These are phyloP conservation scores for Astraeus odoratus DNA, from an alignment of 768 basidiomycete genomes.

Conservation along the genomic window DNA sequence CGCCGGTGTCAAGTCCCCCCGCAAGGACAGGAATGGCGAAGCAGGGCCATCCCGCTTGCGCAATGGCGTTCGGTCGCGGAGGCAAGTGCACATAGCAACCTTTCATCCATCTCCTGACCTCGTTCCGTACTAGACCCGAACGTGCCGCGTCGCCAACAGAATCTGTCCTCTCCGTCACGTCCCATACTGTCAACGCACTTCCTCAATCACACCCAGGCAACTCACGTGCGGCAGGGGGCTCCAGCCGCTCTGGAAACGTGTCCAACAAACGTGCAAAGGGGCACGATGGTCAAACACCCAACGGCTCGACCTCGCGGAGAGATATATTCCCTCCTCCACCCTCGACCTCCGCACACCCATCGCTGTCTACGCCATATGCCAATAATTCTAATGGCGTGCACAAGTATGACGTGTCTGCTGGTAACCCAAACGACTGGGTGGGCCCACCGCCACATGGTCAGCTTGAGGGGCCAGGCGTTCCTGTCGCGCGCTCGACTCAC, in stretches of 20 bases:
- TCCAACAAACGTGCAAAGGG: conserved; percentile 39
- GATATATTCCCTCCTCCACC: conserved; percentile 46
- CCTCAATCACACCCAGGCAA: conserved; percentile 21
- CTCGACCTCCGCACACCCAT: conserved; percentile 47
- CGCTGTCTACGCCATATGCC: conserved; percentile 40
- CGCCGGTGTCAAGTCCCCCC: conserved; percentile 46
- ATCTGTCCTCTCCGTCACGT: conserved; percentile 65
- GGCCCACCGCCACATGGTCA: conserved; percentile 44
- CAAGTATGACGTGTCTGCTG: conserved; percentile 34
- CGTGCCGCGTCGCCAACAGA: conserved; percentile 66
- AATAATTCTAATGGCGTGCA: conserved; percentile 32
- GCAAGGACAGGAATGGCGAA: conserved; percentile 51
- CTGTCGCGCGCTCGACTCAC: conserved; percentile 43
- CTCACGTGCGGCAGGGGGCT: conserved; percentile 24
- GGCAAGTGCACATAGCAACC: conserved; percentile 34
- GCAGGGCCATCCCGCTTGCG: conserved; percentile 38
- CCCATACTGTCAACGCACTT: conserved; percentile 44
- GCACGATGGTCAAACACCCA: conserved; percentile 36
- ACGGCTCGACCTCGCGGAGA: conserved; percentile 31
- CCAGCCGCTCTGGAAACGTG: conserved; percentile 25
- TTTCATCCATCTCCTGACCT: background rate
- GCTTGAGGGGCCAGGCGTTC: conserved; percentile 76
- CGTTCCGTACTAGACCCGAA: conserved; percentile 40
- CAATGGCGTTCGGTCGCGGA: conserved; percentile 50
- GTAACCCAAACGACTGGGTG: conserved; percentile 40